A percentile compares a stretch with the other conserved stretches of the same genome.
Evolutionary conservation across 768 basidiomycete species (phyloP).

Genomic region (Aureoboletus auriporus): DNA sequence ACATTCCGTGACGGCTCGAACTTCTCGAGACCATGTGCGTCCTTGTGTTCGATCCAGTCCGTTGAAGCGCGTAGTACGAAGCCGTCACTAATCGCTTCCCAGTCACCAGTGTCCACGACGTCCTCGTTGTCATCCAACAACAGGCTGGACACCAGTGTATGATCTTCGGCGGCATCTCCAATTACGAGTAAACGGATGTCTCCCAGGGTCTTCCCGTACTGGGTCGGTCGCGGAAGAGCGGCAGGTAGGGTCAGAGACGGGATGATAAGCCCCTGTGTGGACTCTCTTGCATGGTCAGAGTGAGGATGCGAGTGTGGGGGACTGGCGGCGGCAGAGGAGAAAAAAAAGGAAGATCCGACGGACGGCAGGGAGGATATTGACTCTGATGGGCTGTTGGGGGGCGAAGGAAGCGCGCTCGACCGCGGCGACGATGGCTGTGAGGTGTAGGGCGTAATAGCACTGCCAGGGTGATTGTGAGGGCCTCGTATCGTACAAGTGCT

Average conservation of each 20-base stretch:
- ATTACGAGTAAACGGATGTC: constrained; percentile 56
- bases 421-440: constrained; percentile 47
- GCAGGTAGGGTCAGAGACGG: constrained; percentile 63
- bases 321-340: constrained; percentile 68
- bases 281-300: constrained; percentile 36
- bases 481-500: constrained; percentile 40
- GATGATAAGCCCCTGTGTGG: constrained; percentile 58
- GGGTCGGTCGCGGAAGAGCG: constrained; percentile 58
- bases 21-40: constrained; percentile 61
- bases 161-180: constrained; percentile 35
- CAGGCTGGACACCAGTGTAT: constrained; percentile 38
- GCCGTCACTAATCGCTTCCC: constrained; percentile 48
- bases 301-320: constrained; percentile 51
- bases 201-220: constrained; percentile 66
- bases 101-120: constrained; percentile 56
- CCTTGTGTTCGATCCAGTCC: constrained; percentile 66
- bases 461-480: constrained; percentile 16
- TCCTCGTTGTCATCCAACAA: constrained; percentile 66
- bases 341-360: constrained; percentile 72
- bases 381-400: constrained; percentile 59
- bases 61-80: constrained; percentile 57
- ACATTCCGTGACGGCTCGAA: constrained; percentile 64
- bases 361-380: constrained; percentile 71
- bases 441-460: constrained; percentile 5
- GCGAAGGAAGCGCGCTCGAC: constrained; percentile 50